These are phyloP conservation scores for Periconia sp. DNA, from an alignment of 2,329 filamentous ascomycete species.

Conservation along the genomic window DNA sequence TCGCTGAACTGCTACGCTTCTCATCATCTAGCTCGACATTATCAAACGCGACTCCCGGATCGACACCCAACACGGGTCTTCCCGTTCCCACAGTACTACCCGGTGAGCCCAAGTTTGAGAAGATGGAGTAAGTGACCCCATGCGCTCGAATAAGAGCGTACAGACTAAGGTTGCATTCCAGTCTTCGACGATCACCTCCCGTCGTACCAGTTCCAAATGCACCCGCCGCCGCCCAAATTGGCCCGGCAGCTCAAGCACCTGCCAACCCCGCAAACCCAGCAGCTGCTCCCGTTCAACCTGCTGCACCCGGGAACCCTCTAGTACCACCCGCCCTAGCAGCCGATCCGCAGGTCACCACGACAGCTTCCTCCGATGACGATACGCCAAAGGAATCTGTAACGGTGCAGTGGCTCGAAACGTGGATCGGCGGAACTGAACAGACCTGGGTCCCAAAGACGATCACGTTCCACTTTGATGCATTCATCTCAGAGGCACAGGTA, in stretches of 20 bases:
- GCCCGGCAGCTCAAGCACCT: neutral
- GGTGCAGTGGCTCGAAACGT: conserved; percentile 41
- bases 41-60: neutral
- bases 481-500: conserved; percentile 21
- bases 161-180: no score
- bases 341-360: no score
- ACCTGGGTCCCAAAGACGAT: conserved; percentile 42
- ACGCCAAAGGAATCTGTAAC: conserved; percentile 37
- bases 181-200: no score
- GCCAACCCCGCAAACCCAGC: neutral
- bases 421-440: conserved; percentile 26
- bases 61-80: neutral
- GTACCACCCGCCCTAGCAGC: neutral
- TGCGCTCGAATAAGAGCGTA: neutral
- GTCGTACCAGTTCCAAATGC: neutral
- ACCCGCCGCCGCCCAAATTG: neutral
- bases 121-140: conserved; percentile 8
- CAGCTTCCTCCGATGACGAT: no score
- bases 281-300: conserved; percentile 3
- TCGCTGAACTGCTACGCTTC: conserved; percentile 7
- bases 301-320: conserved; percentile 1
- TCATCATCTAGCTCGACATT: conserved; percentile 2
- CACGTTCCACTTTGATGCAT: conserved; percentile 36
- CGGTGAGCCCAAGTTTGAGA: neutral
- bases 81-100: neutral